phyloP scores from a whole-genome alignment of 305 asterid genomes.

The Stenogyne calaminthoides region DNA sequence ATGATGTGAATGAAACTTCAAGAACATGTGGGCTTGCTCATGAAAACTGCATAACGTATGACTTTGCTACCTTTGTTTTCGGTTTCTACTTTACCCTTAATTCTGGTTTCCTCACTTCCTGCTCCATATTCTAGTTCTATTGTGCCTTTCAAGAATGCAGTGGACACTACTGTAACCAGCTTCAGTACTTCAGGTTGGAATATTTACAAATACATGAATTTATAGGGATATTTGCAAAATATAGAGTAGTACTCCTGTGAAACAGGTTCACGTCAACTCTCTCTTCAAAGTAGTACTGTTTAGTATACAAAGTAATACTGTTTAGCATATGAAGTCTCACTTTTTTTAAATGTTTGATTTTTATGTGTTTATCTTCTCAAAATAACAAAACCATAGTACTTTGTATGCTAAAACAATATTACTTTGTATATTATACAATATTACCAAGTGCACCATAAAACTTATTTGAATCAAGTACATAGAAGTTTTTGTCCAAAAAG shows the following conservation, averaged over 20 bases:
- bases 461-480: too few relatives aligned
- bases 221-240: not conserved
- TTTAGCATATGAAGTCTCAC: too few relatives aligned
- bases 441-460: too few relatives aligned
- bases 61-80: conserved; percentile 12
- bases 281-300: too few relatives aligned
- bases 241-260: too few relatives aligned
- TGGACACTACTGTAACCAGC: conserved; percentile 47
- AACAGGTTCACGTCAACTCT: too few relatives aligned
- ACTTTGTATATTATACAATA: too few relatives aligned
- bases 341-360: too few relatives aligned
- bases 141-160: conserved; percentile 63
- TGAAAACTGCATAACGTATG: conserved; percentile 87
- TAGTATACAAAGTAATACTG: too few relatives aligned
- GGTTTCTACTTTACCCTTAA: conserved; percentile 9
- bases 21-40: conserved; percentile 61
- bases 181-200: conserved; percentile 93
- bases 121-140: conserved; percentile 56
- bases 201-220: conserved; percentile 3
- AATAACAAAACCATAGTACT: too few relatives aligned
- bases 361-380: too few relatives aligned
- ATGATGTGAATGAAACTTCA: conserved; percentile 58
- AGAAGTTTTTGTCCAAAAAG: not conserved
- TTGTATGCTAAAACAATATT: too few relatives aligned
- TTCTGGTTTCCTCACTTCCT: not conserved